A percentile compares a stretch with the other conserved stretches of the same genome.
Conservation (phyloP, 2,329 filamentous ascomycete genomes). For the Microdochium bolleyi region DNA sequence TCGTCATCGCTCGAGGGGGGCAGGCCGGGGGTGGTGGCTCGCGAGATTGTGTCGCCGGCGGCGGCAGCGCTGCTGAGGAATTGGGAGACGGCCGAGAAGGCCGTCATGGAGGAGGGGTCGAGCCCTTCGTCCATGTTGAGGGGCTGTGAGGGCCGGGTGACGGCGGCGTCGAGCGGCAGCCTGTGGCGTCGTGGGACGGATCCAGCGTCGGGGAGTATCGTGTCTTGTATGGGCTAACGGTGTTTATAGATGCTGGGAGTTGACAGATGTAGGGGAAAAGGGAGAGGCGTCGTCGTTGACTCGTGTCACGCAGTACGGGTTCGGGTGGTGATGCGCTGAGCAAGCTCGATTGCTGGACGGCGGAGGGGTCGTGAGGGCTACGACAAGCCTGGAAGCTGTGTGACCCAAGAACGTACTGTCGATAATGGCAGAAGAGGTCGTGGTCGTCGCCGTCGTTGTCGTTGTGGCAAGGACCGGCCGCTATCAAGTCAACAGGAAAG, state of each 20-base stretch:
- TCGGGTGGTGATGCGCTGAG: neutral
- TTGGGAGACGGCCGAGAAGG: conserved; percentile 25
- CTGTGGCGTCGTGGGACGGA: neutral
- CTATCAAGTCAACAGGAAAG: neutral
- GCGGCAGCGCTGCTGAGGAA: conserved; percentile 31
- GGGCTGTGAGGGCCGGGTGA: neutral
- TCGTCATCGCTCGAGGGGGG: conserved; percentile 39
- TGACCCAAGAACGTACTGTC: too few relatives aligned
- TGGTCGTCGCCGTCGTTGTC: too few relatives aligned
- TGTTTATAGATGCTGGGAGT: neutral
- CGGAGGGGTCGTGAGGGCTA: too few relatives aligned
- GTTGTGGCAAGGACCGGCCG: neutral
- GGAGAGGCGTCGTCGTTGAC: neutral
- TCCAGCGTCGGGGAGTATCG: neutral
- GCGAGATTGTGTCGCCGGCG: conserved; percentile 67
- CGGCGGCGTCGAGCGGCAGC: neutral
- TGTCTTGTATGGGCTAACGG: neutral
- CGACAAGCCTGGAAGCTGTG: too few relatives aligned
- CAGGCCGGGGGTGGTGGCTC: conserved; percentile 75
- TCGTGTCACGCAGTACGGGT: neutral
- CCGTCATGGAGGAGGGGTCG: conserved; percentile 26
- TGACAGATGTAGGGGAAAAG: neutral
- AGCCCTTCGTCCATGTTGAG: conserved; percentile 26
- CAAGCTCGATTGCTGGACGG: neutral
- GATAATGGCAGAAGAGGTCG: too few relatives aligned